A percentile compares a stretch with the other conserved stretches of the same genome.
phyloP scores from a whole-genome alignment of 78 protist genomes.

The Polysphondylium violaceum region DNA sequence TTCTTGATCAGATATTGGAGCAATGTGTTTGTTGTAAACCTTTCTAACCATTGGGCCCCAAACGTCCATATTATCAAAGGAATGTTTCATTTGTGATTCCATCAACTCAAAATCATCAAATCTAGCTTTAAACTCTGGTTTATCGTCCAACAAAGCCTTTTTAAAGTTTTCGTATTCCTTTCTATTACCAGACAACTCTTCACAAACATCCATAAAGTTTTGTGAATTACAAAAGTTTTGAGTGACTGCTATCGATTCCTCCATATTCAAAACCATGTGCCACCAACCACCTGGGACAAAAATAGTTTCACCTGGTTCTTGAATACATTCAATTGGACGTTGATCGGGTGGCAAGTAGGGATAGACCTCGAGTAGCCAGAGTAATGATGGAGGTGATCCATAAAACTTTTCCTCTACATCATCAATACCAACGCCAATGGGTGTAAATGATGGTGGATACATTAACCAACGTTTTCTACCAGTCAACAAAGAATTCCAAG shows the following conservation, averaged over 20 bases:
- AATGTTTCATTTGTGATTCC: slow-evolving; percentile 8
- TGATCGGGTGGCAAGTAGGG: slow-evolving; percentile 76
- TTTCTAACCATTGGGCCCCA: slow-evolving; percentile 30
- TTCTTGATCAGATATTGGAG: neutral
- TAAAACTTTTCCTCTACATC: slow-evolving; percentile 53
- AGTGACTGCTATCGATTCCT: slow-evolving; percentile 89
- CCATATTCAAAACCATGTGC: slow-evolving; percentile 84
- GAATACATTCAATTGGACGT: slow-evolving; percentile 71
- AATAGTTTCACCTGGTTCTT: slow-evolving; percentile 82
- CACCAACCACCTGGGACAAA: slow-evolving; percentile 88
- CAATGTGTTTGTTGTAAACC: slow-evolving; percentile 1
- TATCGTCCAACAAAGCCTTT: neutral
- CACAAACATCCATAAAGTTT: slow-evolving; percentile 67
- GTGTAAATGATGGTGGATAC: slow-evolving; percentile 75
- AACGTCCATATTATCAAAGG: slow-evolving; percentile 11
- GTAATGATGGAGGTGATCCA: slow-evolving; percentile 48
- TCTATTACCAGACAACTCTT: slow-evolving; percentile 24
- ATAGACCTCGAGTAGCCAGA: slow-evolving; percentile 75
- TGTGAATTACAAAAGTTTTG: slow-evolving; percentile 85
- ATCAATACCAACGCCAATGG: slow-evolving; percentile 43
- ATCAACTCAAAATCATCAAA: slow-evolving; percentile 35
- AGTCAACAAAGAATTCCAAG: slow-evolving; percentile 66
- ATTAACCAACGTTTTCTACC: slow-evolving; percentile 82
- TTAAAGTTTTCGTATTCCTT: slow-evolving; percentile 51
- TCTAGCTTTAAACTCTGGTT: slow-evolving; percentile 45